Evolutionary conservation across 2,329 filamentous ascomycete genomes (phyloP).

Genomic region (Phaeosphaeria sp.): DNA sequence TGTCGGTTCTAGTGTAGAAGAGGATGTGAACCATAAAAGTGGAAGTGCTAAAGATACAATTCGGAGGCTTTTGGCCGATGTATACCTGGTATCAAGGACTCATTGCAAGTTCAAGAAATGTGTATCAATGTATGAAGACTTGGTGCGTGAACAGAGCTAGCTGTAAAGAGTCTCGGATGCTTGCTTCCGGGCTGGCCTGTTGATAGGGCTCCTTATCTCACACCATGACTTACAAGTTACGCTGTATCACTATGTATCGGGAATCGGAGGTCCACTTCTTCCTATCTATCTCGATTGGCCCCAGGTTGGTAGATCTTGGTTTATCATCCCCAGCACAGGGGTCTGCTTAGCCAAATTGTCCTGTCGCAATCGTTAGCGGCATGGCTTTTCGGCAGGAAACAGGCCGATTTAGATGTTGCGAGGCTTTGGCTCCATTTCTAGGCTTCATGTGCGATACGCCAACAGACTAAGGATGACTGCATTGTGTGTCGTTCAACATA

Average conservation of each 20-base stretch:
- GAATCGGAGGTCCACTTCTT: neutral
- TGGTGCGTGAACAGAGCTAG: neutral
- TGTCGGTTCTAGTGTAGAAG: neutral
- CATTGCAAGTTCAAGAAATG: neutral
- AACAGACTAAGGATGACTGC: constrained; percentile 4
- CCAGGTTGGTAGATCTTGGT: neutral
- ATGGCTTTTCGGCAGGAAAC: constrained; percentile 15
- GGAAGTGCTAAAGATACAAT: neutral
- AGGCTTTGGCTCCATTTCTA: constrained; percentile 1
- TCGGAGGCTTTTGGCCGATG: neutral
- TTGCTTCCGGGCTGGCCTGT: neutral
- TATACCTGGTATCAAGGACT: neutral
- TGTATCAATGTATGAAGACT: neutral
- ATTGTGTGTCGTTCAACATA: constrained; percentile 7
- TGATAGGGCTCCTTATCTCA: neutral
- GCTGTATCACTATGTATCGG: neutral
- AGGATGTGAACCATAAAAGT: neutral
- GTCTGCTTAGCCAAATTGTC: neutral
- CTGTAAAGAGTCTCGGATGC: neutral
- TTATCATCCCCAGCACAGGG: neutral
- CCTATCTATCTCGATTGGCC: neutral
- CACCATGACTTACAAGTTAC: neutral
- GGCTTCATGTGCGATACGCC: constrained; percentile 10
- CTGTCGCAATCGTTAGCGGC: constrained; percentile 1
- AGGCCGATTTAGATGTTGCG: constrained; percentile 2